Percentiles rank a stretch among this genome's conserved stretches.
These are phyloP conservation scores for Penicillium sp. DNA, from an alignment of 2,329 filamentous ascomycete genomes.

Conservation along the genomic window DNA sequence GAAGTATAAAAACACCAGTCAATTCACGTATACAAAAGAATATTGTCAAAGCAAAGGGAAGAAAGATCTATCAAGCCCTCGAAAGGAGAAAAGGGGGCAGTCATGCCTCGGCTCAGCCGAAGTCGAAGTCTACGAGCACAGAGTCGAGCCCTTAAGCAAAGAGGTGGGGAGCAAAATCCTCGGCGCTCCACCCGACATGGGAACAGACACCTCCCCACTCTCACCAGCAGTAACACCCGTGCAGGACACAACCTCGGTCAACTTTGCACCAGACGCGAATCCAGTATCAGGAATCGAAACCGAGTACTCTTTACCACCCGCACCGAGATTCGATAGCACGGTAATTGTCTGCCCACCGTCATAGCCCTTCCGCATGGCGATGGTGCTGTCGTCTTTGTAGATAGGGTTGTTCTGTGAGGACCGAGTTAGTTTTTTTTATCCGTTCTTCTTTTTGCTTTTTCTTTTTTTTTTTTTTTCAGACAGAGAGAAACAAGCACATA, in stretches of 20 bases:
- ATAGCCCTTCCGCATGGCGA: slow-evolving; percentile 44
- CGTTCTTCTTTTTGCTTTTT: neutral
- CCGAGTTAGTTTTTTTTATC: neutral
- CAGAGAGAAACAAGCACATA: slow-evolving; percentile 2
- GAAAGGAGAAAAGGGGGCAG: neutral
- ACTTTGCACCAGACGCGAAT: slow-evolving; percentile 20
- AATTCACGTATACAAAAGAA: no score
- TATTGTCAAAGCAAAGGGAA: neutral
- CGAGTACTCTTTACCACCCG: slow-evolving; percentile 24
- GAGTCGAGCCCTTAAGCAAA: slow-evolving; percentile 8
- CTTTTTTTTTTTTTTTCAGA: neutral
- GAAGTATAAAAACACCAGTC: neutral
- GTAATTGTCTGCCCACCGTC: slow-evolving; percentile 43
- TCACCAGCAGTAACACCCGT: slow-evolving; percentile 41
- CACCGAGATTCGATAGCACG: slow-evolving; percentile 46
- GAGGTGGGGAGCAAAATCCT: slow-evolving; percentile 34
- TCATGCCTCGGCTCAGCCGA: neutral
- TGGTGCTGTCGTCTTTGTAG: slow-evolving; percentile 44
- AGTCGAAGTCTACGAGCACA: slow-evolving; percentile 5
- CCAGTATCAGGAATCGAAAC: slow-evolving; percentile 27
- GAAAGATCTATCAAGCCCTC: neutral
- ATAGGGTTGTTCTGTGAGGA: slow-evolving; percentile 37
- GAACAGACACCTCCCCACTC: slow-evolving; percentile 45
- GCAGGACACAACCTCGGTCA: slow-evolving; percentile 41
- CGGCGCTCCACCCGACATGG: slow-evolving; percentile 46